Base-by-base conservation (phyloP, 768 basidiomycete genomes). In the Dictyophora rubrovolvata region DNA sequence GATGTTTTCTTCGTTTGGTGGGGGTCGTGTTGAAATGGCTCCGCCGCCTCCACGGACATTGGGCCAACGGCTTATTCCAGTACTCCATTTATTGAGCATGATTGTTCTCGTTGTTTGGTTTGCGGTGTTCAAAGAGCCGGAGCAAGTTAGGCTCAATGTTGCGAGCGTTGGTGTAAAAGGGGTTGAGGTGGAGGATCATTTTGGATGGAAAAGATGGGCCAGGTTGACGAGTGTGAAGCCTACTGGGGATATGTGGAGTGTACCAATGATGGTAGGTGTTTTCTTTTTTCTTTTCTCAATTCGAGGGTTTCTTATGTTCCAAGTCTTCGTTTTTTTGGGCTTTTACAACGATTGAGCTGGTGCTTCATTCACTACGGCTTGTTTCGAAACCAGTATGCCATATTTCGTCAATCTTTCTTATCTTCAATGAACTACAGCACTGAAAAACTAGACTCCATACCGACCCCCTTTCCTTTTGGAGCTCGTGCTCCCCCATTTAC, bases 281-380 rank as follows among this genome's bases (percentile, higher is more conserved):
- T 18, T n/a, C n/a, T n/a, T 36, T 37, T n/a, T n/a, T 48, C 58
- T 54, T 9, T 56, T 46, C 34, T 56, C 28, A 50, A 10, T 51
- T n/a, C 56, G 35, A 36, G 18, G 16, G 12, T 10, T 48, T 16
- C 17, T 54, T 28, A 50, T 53, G 62, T 37, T 48, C 18, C 37
- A 46, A 90, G 88, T 83, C 87, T 20, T 47, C 57, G 0, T 87
- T 92, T 73, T 87, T 91, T 68, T 89, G 86, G 86, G 84, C 80
- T 8, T 90, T 91, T 61, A 79, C 81, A 42, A 85, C 89, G 0
- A 67, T 91, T 4, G 80, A 90, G 63, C 74, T 90, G 21, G 76
- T 77, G 18, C 66, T 92, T 48, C 87, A 90, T 64, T 88, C 89
- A 9, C 65, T 84, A 63, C 81, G 83, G 56, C 80, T 91, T 70